Evolutionary conservation across 306 rosid species (phyloP).

Genomic region (Astragalus membranaceus): DNA sequence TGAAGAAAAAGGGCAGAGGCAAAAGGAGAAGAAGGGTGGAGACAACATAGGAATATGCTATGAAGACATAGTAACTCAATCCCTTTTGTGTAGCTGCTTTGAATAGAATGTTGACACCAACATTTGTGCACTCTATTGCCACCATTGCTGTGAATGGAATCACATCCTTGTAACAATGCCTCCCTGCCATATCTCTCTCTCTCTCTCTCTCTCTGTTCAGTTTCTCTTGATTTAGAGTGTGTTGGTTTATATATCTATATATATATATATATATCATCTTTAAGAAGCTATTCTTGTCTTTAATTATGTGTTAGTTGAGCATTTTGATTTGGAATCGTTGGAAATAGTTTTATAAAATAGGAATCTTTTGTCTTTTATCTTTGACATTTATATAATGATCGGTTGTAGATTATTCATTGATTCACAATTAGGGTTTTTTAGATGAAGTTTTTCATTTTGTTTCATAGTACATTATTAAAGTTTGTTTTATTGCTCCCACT

Average conservation of each 20-base stretch:
- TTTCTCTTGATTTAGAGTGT: not conserved
- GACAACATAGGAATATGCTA: constrained; percentile 37
- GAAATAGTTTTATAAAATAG: not conserved
- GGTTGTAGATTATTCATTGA: too few relatives aligned
- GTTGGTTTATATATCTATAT: too few relatives aligned
- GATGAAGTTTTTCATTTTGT: not conserved
- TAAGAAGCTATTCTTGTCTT: not conserved
- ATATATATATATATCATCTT: not conserved
- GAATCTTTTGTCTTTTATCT: not conserved
- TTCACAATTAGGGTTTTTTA: not conserved
- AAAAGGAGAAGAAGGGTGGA: constrained; percentile 39
- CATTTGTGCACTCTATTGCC: constrained; percentile 35
- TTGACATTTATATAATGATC: not conserved
- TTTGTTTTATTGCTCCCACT: not conserved
- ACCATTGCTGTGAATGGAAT: constrained; percentile 45
- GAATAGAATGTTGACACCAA: constrained; percentile 41
- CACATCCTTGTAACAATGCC: constrained; percentile 27
- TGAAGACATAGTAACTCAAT: constrained; percentile 45
- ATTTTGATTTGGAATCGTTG: not conserved
- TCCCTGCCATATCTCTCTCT: constrained; percentile 13
- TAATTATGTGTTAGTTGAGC: not conserved
- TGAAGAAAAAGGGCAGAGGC: constrained; percentile 41
- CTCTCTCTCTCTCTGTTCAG: not conserved
- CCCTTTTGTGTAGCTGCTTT: constrained; percentile 52
- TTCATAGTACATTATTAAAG: not conserved